Percentiles rank a stretch among this genome's conserved stretches.
Conservation (phyloP, 495 filamentous ascomycete species). For the Penicillium antarcticum region DNA sequence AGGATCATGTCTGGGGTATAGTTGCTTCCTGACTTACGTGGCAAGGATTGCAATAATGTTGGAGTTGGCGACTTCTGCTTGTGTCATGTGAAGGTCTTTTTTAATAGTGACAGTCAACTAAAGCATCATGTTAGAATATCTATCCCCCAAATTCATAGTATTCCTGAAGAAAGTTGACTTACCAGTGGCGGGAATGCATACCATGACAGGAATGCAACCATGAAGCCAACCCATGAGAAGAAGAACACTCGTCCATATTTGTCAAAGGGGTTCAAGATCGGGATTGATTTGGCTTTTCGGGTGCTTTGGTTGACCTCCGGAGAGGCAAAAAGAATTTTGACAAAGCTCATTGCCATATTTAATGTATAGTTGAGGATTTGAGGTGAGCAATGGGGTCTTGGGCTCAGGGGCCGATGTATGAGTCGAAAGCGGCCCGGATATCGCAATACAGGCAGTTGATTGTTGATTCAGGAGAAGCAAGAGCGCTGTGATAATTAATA, state of each 20-base stretch:
- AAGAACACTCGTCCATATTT: conserved; percentile 87
- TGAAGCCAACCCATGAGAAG: conserved; percentile 94
- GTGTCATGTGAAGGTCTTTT: conserved; percentile 69
- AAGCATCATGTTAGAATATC: not conserved
- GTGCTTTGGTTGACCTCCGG: conserved; percentile 68
- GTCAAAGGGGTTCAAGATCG: conserved; percentile 75
- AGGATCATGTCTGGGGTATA: not conserved
- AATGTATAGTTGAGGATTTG: not conserved
- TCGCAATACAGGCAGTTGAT: not conserved
- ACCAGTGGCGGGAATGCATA: conserved; percentile 80
- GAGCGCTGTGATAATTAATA: not conserved
- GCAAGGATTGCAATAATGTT: conserved; percentile 85
- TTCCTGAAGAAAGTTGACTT: conserved; percentile 24
- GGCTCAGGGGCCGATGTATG: not conserved
- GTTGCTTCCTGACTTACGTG: conserved; percentile 58
- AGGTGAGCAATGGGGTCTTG: too few species aligned
- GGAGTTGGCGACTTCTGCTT: conserved; percentile 78
- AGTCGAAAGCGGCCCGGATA: not conserved
- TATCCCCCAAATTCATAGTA: not conserved
- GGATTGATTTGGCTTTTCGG: conserved; percentile 76
- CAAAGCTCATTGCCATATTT: conserved; percentile 17
- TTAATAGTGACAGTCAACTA: conserved; percentile 74
- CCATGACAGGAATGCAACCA: conserved; percentile 94
- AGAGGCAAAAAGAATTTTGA: conserved; percentile 29
- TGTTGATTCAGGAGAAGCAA: not conserved